Evolutionary conservation across 768 basidiomycete genomes (phyloP), one percentile per base, ranked within the genome.

Genomic region (Tephrocybe sp.): DNA sequence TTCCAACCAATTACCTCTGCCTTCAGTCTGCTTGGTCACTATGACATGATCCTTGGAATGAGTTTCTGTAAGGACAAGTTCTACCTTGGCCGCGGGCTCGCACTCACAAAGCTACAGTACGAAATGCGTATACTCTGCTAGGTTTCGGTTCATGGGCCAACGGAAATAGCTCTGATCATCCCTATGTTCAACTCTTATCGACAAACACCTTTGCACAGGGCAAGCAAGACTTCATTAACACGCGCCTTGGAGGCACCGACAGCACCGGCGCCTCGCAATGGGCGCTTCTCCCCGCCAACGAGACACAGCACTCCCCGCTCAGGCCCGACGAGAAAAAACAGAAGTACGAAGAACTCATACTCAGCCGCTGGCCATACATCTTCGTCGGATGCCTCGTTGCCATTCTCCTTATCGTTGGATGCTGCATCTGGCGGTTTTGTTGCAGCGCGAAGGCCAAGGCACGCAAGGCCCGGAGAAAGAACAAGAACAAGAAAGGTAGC

Each of bases 1-100:
- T 92, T 89, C 75, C 89, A 92, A 74, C 89, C 89, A 2, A 87
- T 90, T 56, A 87, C 88, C 12, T 80, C 83, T 3, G 87, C 88
- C 4, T 89, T 90, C 69, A 84, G 85, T 70, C 56, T 89, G 36
- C 76, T 87, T 22, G 85, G 87, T 55, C 76, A 85, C 62, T 92
- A 87, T 56, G 89, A 92, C 58, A 83, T 90, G 75, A 88, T 91
- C 59, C 75, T 90, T 43, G 89, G 89, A 56, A 89, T 89, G 87
- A 78, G 77, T 48, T 89, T 91, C 71, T 50, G 88, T 90, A 67
- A 58, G 86, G 34, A 7, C 33, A 38, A 26, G 23, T 3, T 36
- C 35, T 31, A 23, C 8, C 44, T 26, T 16, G 2, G 14, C 14
- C 30, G 33, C 34, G 9, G n/a, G 19, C 11, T 22, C 31, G 64